phyloP scores from a whole-genome alignment of 2,329 filamentous ascomycete species.

The Arthroderma sp. region DNA sequence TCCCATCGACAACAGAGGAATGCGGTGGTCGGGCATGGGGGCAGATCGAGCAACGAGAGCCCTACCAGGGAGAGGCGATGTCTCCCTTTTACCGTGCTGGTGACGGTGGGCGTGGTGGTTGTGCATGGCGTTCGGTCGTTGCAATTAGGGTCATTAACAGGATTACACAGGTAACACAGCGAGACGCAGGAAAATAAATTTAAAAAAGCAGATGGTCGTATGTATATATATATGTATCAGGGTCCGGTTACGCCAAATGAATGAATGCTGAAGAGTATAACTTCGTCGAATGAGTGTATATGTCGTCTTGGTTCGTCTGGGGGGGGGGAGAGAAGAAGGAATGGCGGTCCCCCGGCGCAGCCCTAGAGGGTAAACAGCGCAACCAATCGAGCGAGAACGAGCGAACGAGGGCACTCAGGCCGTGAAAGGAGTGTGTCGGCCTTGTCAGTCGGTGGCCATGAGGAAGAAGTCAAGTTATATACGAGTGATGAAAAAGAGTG shows the following conservation, averaged over 20 bases:
- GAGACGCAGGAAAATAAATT: not conserved
- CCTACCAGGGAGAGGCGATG: not conserved
- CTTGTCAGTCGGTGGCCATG: not conserved
- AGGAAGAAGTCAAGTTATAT: not conserved
- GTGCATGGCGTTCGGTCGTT: not conserved
- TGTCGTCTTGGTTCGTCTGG: no score
- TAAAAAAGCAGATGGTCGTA: no score
- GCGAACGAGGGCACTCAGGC: not conserved
- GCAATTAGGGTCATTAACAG: not conserved
- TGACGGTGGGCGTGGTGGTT: not conserved
- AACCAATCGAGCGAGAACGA: not conserved
- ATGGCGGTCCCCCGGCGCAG: constrained; percentile 1
- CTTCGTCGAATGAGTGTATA: not conserved
- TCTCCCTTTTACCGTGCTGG: not conserved
- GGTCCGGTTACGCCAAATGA: not conserved
- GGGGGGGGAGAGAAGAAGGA: no score
- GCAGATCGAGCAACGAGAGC: not conserved
- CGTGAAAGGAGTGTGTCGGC: not conserved
- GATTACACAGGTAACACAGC: not conserved
- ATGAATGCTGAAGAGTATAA: no score
- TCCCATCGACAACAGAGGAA: not conserved
- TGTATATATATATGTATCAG: no score
- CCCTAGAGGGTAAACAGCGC: not conserved
- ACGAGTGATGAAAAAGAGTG: constrained; percentile 7
- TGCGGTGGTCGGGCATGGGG: not conserved